Evolutionary conservation across 2,329 filamentous ascomycete species (phyloP).

Genomic region (Phialocephala sp.): DNA sequence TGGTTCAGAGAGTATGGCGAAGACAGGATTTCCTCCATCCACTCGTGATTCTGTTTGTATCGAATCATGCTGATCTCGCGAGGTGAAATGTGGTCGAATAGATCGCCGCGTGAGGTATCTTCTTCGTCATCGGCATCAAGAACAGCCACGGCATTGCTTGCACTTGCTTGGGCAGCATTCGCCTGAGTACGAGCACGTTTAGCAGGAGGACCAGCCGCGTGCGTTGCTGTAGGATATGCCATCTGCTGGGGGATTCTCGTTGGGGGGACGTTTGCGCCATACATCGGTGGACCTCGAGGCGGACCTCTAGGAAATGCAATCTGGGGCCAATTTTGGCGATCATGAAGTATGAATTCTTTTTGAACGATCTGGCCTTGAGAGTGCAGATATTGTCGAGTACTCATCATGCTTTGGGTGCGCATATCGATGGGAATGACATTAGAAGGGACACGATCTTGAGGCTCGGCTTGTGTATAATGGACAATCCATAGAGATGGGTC

Average conservation of each 20-base stretch:
- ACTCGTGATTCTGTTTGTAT: slow-evolving; percentile 95
- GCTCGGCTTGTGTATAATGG: slow-evolving; percentile 83
- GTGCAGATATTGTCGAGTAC: slow-evolving; percentile 68
- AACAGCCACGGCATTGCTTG: slow-evolving; percentile 27
- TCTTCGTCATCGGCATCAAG: slow-evolving; percentile 79
- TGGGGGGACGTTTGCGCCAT: slow-evolving; percentile 35
- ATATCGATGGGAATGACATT: slow-evolving; percentile 68
- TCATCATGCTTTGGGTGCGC: slow-evolving; percentile 64
- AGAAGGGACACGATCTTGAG: slow-evolving; percentile 73
- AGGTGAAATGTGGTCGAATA: slow-evolving; percentile 88
- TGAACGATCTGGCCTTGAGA: slow-evolving; percentile 80
- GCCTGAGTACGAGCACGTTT: slow-evolving; percentile 53
- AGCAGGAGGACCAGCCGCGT: slow-evolving; percentile 53
- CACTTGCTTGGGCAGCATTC: slow-evolving; percentile 29
- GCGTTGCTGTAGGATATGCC: slow-evolving; percentile 64
- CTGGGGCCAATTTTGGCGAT: slow-evolving; percentile 87
- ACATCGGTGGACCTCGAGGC: slow-evolving; percentile 44
- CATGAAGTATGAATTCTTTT: slow-evolving; percentile 94
- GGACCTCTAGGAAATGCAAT: slow-evolving; percentile 70
- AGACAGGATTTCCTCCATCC: slow-evolving; percentile 97
- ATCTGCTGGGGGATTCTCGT: slow-evolving; percentile 55
- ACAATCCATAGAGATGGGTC: slow-evolving; percentile 90
- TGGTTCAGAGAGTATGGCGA: slow-evolving; percentile 87
- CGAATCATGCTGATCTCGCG: slow-evolving; percentile 86
- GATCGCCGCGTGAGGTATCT: slow-evolving; percentile 83